A percentile compares a stretch with the other conserved stretches of the same genome.
Conservation (phyloP, 768 basidiomycete species). For the Pisolithus albus region DNA sequence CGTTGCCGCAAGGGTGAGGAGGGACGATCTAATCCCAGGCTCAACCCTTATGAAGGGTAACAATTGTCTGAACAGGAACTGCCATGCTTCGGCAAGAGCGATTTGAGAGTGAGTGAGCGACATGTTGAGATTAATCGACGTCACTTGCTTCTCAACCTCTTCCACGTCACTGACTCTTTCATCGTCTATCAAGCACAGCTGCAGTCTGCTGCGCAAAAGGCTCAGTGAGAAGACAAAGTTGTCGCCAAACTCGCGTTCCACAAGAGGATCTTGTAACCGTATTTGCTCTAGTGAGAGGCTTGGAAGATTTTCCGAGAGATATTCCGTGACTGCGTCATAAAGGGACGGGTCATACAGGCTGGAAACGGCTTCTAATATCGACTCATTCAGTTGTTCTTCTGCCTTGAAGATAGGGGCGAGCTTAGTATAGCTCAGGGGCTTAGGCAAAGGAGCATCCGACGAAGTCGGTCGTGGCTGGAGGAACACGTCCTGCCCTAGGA, state of each 20-base stretch:
- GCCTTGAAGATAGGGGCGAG: constrained; percentile 52
- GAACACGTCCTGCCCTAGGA: constrained; percentile 57
- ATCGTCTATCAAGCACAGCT: constrained; percentile 28
- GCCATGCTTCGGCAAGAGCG: constrained; percentile 72
- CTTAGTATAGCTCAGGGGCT: constrained; percentile 54
- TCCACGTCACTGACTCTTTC: constrained; percentile 41
- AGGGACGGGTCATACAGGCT: constrained; percentile 68
- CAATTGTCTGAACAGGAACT: constrained; percentile 56
- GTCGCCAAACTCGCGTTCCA: constrained; percentile 74
- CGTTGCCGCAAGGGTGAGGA: constrained; percentile 52
- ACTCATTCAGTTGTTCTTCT: constrained; percentile 58
- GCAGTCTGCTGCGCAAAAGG: constrained; percentile 55
- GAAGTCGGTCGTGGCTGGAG: constrained; percentile 43
- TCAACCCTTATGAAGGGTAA: constrained; percentile 61
- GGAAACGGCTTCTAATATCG: constrained; percentile 61
- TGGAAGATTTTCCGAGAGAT: constrained; percentile 46
- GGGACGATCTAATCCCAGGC: constrained; percentile 42
- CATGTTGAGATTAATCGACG: constrained; percentile 80
- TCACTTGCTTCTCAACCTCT: constrained; percentile 49
- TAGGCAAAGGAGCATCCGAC: constrained; percentile 31
- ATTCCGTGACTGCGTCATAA: constrained; percentile 52
- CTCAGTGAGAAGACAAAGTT: constrained; percentile 65
- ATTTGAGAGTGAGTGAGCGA: constrained; percentile 78
- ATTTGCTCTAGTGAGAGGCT: constrained; percentile 61
- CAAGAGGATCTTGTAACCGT: constrained; percentile 50